These are phyloP conservation scores for Aspergillus brasiliensis DNA, from an alignment of 2,329 filamentous ascomycete genomes.

Conservation along the genomic window DNA sequence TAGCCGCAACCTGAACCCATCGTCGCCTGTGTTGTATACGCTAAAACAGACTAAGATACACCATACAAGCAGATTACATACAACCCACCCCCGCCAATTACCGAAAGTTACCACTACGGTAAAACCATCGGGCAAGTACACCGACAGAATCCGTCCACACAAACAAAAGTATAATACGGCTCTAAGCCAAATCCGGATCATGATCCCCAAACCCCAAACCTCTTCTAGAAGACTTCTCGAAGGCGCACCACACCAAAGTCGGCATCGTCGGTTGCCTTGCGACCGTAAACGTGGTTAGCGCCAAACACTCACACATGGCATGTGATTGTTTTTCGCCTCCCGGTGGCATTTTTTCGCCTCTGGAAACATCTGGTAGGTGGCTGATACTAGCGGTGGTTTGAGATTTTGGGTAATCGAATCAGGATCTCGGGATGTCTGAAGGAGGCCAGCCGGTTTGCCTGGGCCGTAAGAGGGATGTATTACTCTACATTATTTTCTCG, in stretches of 20 bases:
- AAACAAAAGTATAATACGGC: not conserved
- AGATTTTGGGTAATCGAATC: not conserved
- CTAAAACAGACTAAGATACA: too few species aligned
- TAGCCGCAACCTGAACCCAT: not conserved
- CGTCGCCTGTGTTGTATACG: too few species aligned
- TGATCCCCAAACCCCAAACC: not conserved
- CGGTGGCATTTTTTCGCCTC: not conserved
- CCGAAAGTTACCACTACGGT: too few species aligned
- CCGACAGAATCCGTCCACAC: not conserved
- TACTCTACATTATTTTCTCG: too few species aligned
- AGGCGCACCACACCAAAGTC: not conserved
- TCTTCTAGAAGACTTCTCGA: constrained; percentile 24
- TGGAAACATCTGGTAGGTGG: not conserved
- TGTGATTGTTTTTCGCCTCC: not conserved
- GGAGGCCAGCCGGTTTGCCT: not conserved
- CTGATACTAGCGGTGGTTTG: not conserved
- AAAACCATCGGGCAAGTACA: not conserved
- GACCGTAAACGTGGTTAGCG: constrained; percentile 9
- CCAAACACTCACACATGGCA: not conserved
- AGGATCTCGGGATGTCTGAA: not conserved
- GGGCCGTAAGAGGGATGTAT: not conserved
- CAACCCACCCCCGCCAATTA: too few species aligned
- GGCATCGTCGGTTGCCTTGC: not conserved
- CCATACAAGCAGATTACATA: too few species aligned
- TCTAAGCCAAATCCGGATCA: not conserved